Evolutionary conservation across 306 rosid genomes (phyloP), one percentile per base, ranked within the genome.

Genomic region (Ormosia semicastrata): DNA sequence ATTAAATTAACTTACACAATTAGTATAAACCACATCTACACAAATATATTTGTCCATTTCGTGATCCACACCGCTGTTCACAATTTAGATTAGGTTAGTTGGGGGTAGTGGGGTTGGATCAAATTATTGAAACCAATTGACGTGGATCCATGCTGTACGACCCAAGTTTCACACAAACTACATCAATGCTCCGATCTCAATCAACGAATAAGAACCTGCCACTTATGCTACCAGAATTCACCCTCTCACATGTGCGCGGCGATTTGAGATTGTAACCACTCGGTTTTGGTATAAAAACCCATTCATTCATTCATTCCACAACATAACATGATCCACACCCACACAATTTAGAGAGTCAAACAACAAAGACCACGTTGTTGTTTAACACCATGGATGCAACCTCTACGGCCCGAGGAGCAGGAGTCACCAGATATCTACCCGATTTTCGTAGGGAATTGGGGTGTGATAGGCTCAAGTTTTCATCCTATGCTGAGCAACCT

Each of bases 141-240:
- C 92, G 98, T 94, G 94, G 97, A 91, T 92, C 94, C 92, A 47
- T 70, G 96, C 84, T 86, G 92, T 87, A 87, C 46, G 34, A 69
- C 4, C 83, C 59, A 46, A 13, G 33, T 24, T 18, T 52, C 64
- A 24, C 59, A 56, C 50, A 58, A 65, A 49, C 3, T 56, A 15
- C 4, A 7, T 40, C 24, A 8, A 54, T 82, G 52, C 50, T 68
- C 65, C 44, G 80, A 87, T 87, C 81, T 8, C 44, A 33, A 2
- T 6, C 8, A 1, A 3, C 87, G 80, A 86, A 86, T 78, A 7
- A 0, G 1, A 5, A 17, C 43, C 5, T 44, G 40, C 91, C 90
- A 86, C 85, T 41, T 73, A 7, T 36, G 59, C 40, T 0, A 0
- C 52, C 6, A 13, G 64, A 65, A 81, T 53, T 50, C 9, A 52